Base-by-base conservation (phyloP, 352 stramenopile genomes). In the Phytophthora litchii region DNA sequence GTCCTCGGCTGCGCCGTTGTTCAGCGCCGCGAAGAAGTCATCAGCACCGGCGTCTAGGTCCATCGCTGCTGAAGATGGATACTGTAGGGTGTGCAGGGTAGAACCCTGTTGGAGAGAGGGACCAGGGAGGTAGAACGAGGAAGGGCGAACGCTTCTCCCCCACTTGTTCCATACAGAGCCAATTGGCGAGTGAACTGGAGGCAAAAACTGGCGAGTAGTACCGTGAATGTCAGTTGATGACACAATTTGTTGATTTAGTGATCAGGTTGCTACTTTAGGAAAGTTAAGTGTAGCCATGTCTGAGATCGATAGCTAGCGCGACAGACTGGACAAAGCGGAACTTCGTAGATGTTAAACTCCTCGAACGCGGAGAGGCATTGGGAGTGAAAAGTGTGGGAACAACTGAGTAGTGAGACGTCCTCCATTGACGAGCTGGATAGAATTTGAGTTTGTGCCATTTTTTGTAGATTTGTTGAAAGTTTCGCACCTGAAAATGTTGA, bases 321-420 rank as follows among this genome's bases (percentile, higher is more conserved):
- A 63, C 88, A 96, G 11, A 96, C 76, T 5, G 87, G 85, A 43
- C 85, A 96, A 4, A 91, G 55, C 10, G 76, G 66, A 19, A 89
- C 64, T 50, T 92, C 84, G 67, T 94, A 93, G 62, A 94, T 91
- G 67, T 88, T 93, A 52, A 96, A 96, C 35, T 87, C 63, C 54
- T 94, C 87, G 51, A 96, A 96, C 4, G 87, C 83, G 8, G 48
- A 57, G 3, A 96, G 70, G 37, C 87, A 96, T 32, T 79, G 74
- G 16, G 67, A 35, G 54, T 96, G 87, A 53, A 96, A 92, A 7
- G 74, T 47, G 34, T 96, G 87, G 37, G 83, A 87, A 49, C 87
- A 96, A 53, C 77, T 96, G 47, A 96, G 65, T 20, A 96, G 56
- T 14, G 67, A 57, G 5, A 78, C 76, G n/a, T 66, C 67, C 7